Evolutionary conservation across 768 basidiomycete genomes (phyloP), one percentile per base, ranked within the genome.

Genomic region (Crepidotus variabilis): DNA sequence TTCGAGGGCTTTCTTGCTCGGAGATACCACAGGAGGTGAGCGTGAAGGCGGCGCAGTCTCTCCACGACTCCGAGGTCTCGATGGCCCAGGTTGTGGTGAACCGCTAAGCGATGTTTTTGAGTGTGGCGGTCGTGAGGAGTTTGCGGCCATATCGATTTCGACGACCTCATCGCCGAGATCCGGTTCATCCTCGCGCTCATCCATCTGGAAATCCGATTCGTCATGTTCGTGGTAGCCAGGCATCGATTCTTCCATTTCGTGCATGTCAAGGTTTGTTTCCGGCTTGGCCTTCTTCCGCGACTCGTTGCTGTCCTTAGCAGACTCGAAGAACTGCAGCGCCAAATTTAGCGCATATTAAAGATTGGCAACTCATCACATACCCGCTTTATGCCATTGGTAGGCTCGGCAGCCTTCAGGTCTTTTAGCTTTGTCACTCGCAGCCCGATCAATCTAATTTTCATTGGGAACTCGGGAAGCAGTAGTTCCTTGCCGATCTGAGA

Each of bases 361-460:
- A 32, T 24, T 20, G 46, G 47, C 34, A 35, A 32, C 14, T 28
- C 45, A 34, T 21, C 50, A 66, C 78, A 52, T 65, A 92, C 94
- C 55, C 85, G 79, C 67, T 89, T 88, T 58, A 97, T 92, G 0
- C 91, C 88, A 52, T 69, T 74, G 3, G 63, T 59, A 11, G 75
- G 67, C 39, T 76, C 70, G 46, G 70, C 57, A 6, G 77, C 76
- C 56, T 80, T 79, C 28, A 95, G 71, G 71, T 99, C 96, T 65
- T 90, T 91, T 61, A 99, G 73, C 59, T 92, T 95, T 2, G 92
- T 94, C 9, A 96, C 79, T 47, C 95, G 78, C 23, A 99, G 73
- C 5, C 96, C 96, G 60, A 99, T 88, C 20, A 99, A 76, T 32
- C 96, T 81, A 21, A 98, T 73, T 28, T 80, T 84, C 24, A 95